phyloP scores from a whole-genome alignment of 2,329 filamentous ascomycete genomes.

The Aspergillus intermedius region DNA sequence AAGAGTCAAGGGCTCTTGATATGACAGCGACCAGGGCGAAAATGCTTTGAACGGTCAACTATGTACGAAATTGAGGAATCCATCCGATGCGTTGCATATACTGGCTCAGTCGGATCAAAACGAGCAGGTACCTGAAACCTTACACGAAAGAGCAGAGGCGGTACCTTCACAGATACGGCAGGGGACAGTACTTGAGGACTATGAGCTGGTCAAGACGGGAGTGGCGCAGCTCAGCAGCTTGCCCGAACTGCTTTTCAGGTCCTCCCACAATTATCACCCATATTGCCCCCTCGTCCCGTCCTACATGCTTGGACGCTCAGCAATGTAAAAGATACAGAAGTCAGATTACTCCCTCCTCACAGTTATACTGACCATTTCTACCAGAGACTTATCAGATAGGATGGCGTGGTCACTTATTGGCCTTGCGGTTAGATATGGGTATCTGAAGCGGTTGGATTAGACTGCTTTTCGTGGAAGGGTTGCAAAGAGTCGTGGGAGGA shows the following conservation, averaged over 20 bases:
- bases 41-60: not conserved
- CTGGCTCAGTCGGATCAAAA: not conserved
- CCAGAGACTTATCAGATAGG: constrained; percentile 8
- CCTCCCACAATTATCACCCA: constrained; percentile 4
- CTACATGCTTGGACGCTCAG: not conserved
- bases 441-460: constrained; percentile 15
- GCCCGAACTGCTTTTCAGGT: not conserved
- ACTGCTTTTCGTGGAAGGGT: constrained; percentile 10
- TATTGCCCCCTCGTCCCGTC: constrained; percentile 7
- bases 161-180: not conserved
- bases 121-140: too few species aligned
- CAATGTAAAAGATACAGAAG: constrained; percentile 1
- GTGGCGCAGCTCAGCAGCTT: not conserved
- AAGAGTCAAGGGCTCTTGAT: too few species aligned
- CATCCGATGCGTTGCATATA: constrained; percentile 4
- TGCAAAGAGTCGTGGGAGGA: not conserved
- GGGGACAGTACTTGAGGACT: not conserved
- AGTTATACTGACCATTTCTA: constrained; percentile 10
- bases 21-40: not conserved
- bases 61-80: constrained; percentile 1
- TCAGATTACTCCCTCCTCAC: constrained; percentile 5
- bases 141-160: too few species aligned
- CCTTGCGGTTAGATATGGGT: constrained; percentile 16
- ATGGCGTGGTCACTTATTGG: constrained; percentile 19
- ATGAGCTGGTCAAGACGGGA: not conserved